Evolutionary conservation across 2,329 filamentous ascomycete genomes (phyloP), one percentile per base, ranked within the genome.

Genomic region (Penicillium verrucosum): DNA sequence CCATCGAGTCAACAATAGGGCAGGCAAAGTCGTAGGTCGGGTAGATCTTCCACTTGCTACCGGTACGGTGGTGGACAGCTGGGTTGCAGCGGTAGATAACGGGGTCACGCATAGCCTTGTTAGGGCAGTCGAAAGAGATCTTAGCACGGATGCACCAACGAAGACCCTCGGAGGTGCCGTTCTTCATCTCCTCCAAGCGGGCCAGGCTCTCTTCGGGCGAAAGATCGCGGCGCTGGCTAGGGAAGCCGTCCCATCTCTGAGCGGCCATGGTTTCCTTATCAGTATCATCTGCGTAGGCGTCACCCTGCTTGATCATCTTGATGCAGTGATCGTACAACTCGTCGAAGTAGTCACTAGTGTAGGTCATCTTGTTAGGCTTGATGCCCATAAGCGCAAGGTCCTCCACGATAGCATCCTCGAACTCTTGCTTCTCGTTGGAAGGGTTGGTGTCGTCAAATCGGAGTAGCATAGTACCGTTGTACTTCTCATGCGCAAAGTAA

Each of bases 1-100:
- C 85, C 54, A 85, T 73, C 1, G 82, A 78, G 66, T 87, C 85
- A 40, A 87, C 79, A 40, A 87, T 81, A 16, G 85, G 85, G 68
- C 83, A 86, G 63, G 81, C 83, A 68, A 87, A 86, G 70, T 87
- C 85, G 68, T 87, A 87, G 21, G 84, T 87, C 1, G 85, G 85
- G 71, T 87, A 87, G 65, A 85, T 82, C 72, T 86, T 87, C 83
- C 85, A 87, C 59, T 80, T 82, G 47, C 72, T 73, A n/a, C 84
- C 84, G 6, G 85, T 87, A 52, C 85, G 82, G 73, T 85, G 85
- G 68, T 87, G 85, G 11, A 79, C 73, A 47, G 81, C 71, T 6
- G 84, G 81, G 69, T 96, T 96, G 84, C 92, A 97, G 64, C 94
- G 88, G 82, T 97, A 97, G 74, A 99, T 95, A 75, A 97, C 92